Evolutionary conservation across 139 green algal genomes (phyloP).

Genomic region (Volvox reticuliferus): DNA sequence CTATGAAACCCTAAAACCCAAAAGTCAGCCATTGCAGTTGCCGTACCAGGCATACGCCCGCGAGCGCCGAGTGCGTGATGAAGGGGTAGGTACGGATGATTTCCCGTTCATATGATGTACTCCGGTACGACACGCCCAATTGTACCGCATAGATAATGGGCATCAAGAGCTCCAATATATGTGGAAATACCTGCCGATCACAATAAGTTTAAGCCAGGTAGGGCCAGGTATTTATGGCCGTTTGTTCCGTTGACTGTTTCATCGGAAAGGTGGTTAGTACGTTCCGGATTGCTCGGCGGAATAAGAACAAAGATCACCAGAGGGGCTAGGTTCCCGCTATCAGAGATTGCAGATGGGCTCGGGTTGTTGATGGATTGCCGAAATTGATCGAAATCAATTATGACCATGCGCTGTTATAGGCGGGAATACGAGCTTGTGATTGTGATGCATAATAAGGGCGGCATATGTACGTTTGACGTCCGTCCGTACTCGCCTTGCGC

Average conservation of each 20-base stretch:
- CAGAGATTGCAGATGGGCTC: background rate
- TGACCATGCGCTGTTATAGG: background rate
- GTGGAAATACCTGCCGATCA: slow-evolving; percentile 15
- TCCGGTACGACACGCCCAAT: slow-evolving; percentile 39
- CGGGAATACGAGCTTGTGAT: background rate
- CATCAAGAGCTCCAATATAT: slow-evolving; percentile 42
- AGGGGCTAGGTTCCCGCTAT: background rate
- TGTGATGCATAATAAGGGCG: background rate
- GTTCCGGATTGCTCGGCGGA: background rate
- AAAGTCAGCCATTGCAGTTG: background rate
- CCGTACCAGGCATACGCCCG: slow-evolving; percentile 36
- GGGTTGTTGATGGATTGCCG: background rate
- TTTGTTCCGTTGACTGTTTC: background rate
- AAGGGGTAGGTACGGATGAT: slow-evolving; percentile 36
- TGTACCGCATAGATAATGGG: slow-evolving; percentile 18
- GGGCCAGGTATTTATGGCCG: background rate
- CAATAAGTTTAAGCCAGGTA: background rate
- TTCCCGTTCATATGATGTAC: background rate
- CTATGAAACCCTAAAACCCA: background rate
- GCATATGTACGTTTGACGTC: background rate
- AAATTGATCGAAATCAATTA: no score
- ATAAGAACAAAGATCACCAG: background rate
- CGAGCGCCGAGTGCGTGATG: slow-evolving; percentile 33
- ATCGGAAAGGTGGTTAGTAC: background rate
- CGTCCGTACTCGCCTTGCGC: slow-evolving; percentile 19